A percentile compares a stretch with the other conserved stretches of the same genome.
Conservation (phyloP, 306 rosid genomes). For the Dryas alaskensis region DNA sequence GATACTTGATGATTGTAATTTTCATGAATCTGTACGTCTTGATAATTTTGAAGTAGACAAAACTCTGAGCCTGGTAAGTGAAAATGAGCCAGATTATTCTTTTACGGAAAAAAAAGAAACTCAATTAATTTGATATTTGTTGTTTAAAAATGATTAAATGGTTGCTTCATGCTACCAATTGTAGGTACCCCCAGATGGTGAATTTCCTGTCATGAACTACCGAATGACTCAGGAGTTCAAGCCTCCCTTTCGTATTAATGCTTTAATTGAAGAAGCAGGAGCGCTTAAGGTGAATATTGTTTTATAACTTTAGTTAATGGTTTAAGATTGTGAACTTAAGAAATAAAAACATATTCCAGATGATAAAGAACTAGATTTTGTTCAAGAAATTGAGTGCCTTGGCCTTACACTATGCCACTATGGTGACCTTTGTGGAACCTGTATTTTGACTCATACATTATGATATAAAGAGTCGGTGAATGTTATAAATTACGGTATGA, state of each 20-base stretch:
- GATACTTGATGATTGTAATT: conserved; percentile 81
- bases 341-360: neutral
- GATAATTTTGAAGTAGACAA: conserved; percentile 66
- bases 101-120: neutral
- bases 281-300: conserved; percentile 50
- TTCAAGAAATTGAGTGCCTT: neutral
- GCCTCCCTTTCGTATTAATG: conserved; percentile 79
- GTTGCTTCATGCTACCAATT: conserved; percentile 25
- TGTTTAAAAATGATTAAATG: conserved; percentile 20
- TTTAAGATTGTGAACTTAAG: neutral
- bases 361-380: neutral
- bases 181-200: conserved; percentile 81
- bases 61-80: conserved; percentile 74
- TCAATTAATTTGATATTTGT: conserved; percentile 13
- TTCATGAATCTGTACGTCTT: conserved; percentile 87
- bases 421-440: neutral
- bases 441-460: neutral
- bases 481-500: too few relatives aligned
- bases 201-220: conserved; percentile 86
- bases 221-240: conserved; percentile 82
- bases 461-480: too few relatives aligned
- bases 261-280: conserved; percentile 76
- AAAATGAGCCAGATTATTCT: neutral
- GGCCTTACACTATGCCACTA: neutral
- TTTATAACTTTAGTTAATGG: neutral